Evolutionary conservation across 2,329 filamentous ascomycete genomes (phyloP).

Genomic region (Ilyonectria destructans): DNA sequence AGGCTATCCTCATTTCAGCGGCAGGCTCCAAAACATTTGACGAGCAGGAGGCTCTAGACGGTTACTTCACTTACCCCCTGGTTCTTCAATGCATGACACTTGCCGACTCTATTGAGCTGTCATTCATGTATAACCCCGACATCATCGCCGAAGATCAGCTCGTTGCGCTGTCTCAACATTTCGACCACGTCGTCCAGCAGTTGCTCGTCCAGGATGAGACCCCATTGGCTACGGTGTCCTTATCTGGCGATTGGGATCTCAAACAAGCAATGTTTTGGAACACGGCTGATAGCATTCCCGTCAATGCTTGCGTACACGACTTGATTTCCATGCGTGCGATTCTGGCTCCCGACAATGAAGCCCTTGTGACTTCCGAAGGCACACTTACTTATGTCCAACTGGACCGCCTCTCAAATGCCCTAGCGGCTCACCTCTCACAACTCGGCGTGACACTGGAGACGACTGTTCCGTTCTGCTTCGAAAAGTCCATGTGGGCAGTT

Average conservation of each 20-base stretch:
- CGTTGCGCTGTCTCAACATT: background rate
- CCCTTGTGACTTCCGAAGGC: slow-evolving; percentile 46
- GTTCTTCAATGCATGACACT: slow-evolving; percentile 7
- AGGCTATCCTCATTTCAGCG: background rate
- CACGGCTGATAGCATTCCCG: slow-evolving; percentile 6
- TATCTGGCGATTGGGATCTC: slow-evolving; percentile 14
- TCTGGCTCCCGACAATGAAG: slow-evolving; percentile 25
- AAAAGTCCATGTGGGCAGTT: slow-evolving; percentile 33
- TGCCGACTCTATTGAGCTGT: slow-evolving; percentile 5
- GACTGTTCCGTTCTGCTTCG: slow-evolving; percentile 31
- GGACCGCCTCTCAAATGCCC: slow-evolving; percentile 10
- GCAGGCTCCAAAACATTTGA: slow-evolving; percentile 26
- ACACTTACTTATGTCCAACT: slow-evolving; percentile 42
- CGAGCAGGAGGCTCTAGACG: slow-evolving; percentile 5
- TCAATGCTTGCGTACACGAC: slow-evolving; percentile 36
- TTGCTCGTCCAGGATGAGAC: slow-evolving; percentile 12
- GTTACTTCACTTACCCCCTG: slow-evolving; percentile 20
- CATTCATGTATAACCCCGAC: slow-evolving; percentile 11
- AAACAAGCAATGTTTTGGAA: background rate
- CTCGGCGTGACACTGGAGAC: slow-evolving; percentile 22
- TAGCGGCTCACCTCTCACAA: slow-evolving; percentile 15
- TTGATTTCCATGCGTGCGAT: slow-evolving; percentile 35
- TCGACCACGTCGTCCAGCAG: slow-evolving; percentile 3
- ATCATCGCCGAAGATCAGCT: slow-evolving; percentile 14
- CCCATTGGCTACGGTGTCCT: background rate